phyloP scores from a whole-genome alignment of 2,329 filamentous ascomycete species.

The Penicillium corylophilum region DNA sequence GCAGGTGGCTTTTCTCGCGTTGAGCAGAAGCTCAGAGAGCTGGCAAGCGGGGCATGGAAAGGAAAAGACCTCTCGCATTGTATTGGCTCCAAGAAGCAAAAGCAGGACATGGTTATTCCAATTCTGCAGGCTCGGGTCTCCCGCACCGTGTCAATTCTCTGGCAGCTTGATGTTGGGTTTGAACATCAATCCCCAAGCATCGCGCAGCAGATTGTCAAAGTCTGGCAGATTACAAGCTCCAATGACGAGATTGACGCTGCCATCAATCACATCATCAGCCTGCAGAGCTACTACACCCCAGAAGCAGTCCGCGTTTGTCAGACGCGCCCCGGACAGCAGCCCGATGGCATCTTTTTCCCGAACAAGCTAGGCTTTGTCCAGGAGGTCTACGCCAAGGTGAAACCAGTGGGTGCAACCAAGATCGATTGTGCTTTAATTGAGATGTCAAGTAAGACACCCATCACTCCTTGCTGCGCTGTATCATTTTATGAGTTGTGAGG shows the following conservation, averaged over 20 bases:
- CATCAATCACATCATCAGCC: conserved; percentile 9
- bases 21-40: conserved; percentile 14
- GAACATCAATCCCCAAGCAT: conserved; percentile 13
- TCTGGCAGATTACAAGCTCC: conserved; percentile 9
- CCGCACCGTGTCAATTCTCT: conserved; percentile 16
- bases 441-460: conserved; percentile 12
- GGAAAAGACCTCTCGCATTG: conserved; percentile 4
- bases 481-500: background rate
- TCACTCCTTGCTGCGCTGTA: no score
- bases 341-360: conserved; percentile 15
- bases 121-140: conserved; percentile 9
- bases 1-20: conserved; percentile 7
- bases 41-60: conserved; percentile 22
- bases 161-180: conserved; percentile 25
- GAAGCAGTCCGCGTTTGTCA: conserved; percentile 5
- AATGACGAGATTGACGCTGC: conserved; percentile 8
- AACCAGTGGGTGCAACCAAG: background rate
- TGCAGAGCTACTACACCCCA: conserved; percentile 6
- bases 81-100: conserved; percentile 5
- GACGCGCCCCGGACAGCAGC: conserved; percentile 7
- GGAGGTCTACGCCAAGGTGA: background rate
- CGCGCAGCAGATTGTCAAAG: conserved; percentile 17
- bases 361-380: background rate
- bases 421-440: conserved; percentile 9
- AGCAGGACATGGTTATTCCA: conserved; percentile 10